phyloP scores from a whole-genome alignment of 352 stramenopile species.

The Phytophthora chlamydospora region DNA sequence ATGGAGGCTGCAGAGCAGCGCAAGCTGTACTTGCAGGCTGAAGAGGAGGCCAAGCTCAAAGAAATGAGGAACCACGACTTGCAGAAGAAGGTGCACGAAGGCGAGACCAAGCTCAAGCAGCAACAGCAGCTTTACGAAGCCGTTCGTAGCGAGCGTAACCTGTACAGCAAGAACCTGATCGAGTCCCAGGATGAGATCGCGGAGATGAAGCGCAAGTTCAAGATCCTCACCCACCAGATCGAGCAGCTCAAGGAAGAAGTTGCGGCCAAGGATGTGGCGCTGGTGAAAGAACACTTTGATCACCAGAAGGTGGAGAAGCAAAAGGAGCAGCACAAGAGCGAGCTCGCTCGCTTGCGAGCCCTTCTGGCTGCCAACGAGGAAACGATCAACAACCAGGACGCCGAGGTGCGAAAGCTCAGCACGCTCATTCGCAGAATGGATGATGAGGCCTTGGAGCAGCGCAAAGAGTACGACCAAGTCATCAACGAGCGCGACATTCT shows the following conservation, averaged over 20 bases:
- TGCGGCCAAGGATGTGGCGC: conserved; percentile 92
- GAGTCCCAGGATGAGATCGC: conserved; percentile 96
- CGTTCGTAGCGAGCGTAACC: conserved; percentile 93
- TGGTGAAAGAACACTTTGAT: conserved; percentile 97
- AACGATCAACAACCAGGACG: conserved; percentile 94
- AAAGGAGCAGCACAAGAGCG: conserved; percentile 93
- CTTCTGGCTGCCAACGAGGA: conserved; percentile 91
- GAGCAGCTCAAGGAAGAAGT: conserved; percentile 97
- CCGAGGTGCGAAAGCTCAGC: conserved; percentile 93
- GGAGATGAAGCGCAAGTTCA: conserved; percentile 97
- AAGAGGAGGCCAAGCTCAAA: conserved; percentile 84
- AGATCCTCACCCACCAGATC: conserved; percentile 96
- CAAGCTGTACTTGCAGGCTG: conserved; percentile 81
- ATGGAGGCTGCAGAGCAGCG: conserved; percentile 87
- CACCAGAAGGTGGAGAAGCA: conserved; percentile 96
- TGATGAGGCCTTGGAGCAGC: conserved; percentile 92
- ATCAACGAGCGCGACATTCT: conserved; percentile 97
- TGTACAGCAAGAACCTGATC: conserved; percentile 97
- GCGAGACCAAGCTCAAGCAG: conserved; percentile 95
- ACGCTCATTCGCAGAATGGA: conserved; percentile 94
- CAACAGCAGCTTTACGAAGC: conserved; percentile 97
- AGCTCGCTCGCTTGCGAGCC: conserved; percentile 90
- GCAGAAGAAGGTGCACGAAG: conserved; percentile 90
- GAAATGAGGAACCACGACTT: conserved; percentile 85
- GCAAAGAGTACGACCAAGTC: conserved; percentile 96